Evolutionary conservation across 2,329 filamentous ascomycete genomes (phyloP).

Genomic region (Aspergillus novoparasiticus): DNA sequence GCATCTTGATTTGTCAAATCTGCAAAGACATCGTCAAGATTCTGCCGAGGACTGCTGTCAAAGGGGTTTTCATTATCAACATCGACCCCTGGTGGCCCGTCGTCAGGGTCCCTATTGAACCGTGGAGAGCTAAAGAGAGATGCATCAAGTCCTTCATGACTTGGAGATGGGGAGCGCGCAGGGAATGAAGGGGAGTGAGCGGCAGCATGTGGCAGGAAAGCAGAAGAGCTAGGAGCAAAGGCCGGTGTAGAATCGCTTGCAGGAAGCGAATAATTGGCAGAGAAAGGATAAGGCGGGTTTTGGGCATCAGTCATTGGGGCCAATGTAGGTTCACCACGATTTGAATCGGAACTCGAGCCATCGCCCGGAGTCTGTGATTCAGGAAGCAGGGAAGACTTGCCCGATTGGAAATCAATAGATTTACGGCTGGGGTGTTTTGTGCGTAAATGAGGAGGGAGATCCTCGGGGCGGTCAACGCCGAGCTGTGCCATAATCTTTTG

Average conservation of each 20-base stretch:
- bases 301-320: conserved; percentile 34
- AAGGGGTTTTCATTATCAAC: conserved; percentile 37
- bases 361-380: conserved; percentile 33
- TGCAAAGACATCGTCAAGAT: conserved; percentile 49
- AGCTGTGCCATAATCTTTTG: conserved; percentile 91
- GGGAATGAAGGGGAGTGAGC: conserved; percentile 42
- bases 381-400: conserved; percentile 32
- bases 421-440: conserved; percentile 76
- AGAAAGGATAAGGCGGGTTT: conserved; percentile 39
- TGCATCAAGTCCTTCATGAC: conserved; percentile 37
- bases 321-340: conserved; percentile 37
- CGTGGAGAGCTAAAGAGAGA: conserved; percentile 47
- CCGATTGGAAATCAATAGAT: conserved; percentile 53
- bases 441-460: conserved; percentile 80
- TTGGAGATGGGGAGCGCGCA: conserved; percentile 41
- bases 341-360: conserved; percentile 32
- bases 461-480: conserved; percentile 86
- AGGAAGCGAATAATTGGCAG: conserved; percentile 42
- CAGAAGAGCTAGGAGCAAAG: conserved; percentile 37
- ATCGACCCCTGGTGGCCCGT: conserved; percentile 33
- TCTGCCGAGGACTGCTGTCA: conserved; percentile 43
- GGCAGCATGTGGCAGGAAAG: conserved; percentile 41
- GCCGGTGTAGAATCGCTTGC: conserved; percentile 40
- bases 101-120: conserved; percentile 39
- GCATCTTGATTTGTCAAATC: conserved; percentile 50